Conservation (phyloP, 2,329 filamentous ascomycete genomes). For the Trichoderma lentiforme region DNA sequence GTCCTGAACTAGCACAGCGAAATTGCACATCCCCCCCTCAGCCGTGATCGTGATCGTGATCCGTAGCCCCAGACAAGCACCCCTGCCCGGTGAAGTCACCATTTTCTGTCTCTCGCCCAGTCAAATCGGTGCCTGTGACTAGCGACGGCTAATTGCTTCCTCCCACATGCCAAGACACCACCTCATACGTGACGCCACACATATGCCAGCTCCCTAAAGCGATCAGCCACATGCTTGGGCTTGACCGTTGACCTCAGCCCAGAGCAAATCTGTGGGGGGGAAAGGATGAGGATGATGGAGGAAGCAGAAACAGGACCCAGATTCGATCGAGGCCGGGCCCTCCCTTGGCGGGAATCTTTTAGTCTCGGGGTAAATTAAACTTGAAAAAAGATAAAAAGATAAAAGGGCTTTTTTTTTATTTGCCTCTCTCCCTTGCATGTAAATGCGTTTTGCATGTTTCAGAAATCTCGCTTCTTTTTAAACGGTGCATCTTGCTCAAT, state of each 20-base stretch:
- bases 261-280: not conserved
- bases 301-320: not conserved
- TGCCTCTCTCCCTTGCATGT: constrained; percentile 4
- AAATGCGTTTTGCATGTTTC: not conserved
- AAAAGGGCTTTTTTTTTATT: not conserved
- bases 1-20: not conserved
- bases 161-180: not conserved
- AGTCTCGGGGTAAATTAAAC: not conserved
- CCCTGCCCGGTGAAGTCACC: constrained; percentile 13
- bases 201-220: not conserved
- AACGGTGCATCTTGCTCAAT: not conserved
- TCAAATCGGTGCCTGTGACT: not conserved
- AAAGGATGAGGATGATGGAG: not conserved
- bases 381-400: not conserved
- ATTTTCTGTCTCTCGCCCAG: not conserved
- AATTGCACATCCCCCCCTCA: not conserved
- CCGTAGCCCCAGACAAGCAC: not conserved
- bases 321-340: not conserved
- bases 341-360: not conserved
- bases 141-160: not conserved
- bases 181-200: not conserved
- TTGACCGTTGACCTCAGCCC: constrained; percentile 5
- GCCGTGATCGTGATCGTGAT: not conserved
- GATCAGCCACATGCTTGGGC: not conserved
- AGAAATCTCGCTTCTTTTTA: not conserved